These are phyloP conservation scores for Geotrichum candidum DNA, from an alignment of 1,139 yeast genomes.

Conservation along the genomic window DNA sequence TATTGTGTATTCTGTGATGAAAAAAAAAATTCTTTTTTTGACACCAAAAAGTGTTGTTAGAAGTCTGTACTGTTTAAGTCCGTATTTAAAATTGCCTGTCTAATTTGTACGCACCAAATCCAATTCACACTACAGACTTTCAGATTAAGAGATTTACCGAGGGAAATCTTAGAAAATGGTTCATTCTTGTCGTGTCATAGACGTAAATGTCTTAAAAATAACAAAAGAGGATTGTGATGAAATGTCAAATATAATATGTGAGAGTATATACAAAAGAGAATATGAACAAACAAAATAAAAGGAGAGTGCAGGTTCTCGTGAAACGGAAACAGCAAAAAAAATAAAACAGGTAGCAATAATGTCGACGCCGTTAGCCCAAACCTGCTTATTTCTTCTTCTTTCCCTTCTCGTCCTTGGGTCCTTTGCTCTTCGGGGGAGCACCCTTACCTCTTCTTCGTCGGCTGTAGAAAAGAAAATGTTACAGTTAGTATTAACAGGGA, in stretches of 20 bases:
- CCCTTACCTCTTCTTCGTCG: conserved; percentile 88
- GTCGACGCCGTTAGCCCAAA: background rate
- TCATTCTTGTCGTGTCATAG: too few relatives aligned
- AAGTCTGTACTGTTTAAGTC: too few relatives aligned
- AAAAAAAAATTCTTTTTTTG: too few relatives aligned
- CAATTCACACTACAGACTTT: too few relatives aligned
- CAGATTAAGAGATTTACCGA: too few relatives aligned
- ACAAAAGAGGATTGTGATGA: too few relatives aligned
- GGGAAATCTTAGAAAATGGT: too few relatives aligned
- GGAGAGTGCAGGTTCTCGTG: background rate
- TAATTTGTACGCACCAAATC: too few relatives aligned
- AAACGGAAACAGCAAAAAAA: background rate
- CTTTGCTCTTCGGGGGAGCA: conserved; percentile 74
- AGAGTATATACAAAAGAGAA: conserved; percentile 15
- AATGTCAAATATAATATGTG: background rate
- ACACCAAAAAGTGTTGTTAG: too few relatives aligned
- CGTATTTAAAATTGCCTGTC: too few relatives aligned
- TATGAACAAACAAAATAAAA: conserved; percentile 21
- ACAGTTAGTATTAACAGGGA: background rate
- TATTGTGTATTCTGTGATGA: too few relatives aligned
- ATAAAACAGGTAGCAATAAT: background rate
- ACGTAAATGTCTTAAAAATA: too few relatives aligned
- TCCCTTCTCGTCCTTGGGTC: conserved; percentile 37
- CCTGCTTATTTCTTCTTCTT: conserved; percentile 30
- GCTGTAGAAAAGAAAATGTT: conserved; percentile 12